Evolutionary conservation across 1,284 basidiomycete species (phyloP).

Genomic region (Malassezia furfur): DNA sequence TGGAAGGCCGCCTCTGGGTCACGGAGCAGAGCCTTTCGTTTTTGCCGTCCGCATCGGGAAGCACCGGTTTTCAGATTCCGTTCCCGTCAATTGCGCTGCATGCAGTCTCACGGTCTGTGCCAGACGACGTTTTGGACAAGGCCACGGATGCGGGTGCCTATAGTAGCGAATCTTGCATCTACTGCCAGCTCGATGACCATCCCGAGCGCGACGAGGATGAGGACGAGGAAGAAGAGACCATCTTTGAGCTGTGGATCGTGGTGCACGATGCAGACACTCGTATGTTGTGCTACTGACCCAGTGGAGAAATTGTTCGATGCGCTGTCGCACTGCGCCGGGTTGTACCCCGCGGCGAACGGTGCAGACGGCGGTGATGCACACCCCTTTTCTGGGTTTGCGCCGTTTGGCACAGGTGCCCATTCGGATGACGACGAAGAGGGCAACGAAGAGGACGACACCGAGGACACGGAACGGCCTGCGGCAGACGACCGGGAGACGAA

Average conservation of each 20-base stretch:
- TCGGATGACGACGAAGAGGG: conserved; percentile 49
- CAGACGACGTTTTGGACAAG: conserved; percentile 17
- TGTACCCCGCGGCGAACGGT: conserved; percentile 64
- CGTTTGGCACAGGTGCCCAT: conserved; percentile 44
- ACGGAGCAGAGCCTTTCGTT: conserved; percentile 33
- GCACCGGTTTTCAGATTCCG: conserved; percentile 28
- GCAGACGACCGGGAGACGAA: conserved; percentile 63
- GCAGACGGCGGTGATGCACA: conserved; percentile 49
- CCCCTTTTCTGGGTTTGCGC: conserved; percentile 40
- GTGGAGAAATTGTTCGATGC: conserved; percentile 80
- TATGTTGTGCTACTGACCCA: conserved; percentile 45
- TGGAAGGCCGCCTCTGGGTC: conserved; percentile 23
- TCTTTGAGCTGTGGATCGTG: conserved; percentile 37
- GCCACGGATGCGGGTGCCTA: not conserved
- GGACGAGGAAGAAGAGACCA: conserved; percentile 25
- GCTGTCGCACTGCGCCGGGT: conserved; percentile 74
- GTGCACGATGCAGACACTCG: conserved; percentile 17
- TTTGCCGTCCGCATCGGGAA: conserved; percentile 12
- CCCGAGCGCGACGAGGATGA: conserved; percentile 23
- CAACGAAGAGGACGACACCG: conserved; percentile 56
- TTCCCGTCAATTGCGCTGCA: conserved; percentile 40
- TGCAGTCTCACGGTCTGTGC: conserved; percentile 35
- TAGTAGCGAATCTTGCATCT: conserved; percentile 28
- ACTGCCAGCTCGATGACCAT: conserved; percentile 43
- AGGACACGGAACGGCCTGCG: not conserved